Base-by-base conservation (phyloP, 208 protist genomes). In the Acanthamoeba castellanii region DNA sequence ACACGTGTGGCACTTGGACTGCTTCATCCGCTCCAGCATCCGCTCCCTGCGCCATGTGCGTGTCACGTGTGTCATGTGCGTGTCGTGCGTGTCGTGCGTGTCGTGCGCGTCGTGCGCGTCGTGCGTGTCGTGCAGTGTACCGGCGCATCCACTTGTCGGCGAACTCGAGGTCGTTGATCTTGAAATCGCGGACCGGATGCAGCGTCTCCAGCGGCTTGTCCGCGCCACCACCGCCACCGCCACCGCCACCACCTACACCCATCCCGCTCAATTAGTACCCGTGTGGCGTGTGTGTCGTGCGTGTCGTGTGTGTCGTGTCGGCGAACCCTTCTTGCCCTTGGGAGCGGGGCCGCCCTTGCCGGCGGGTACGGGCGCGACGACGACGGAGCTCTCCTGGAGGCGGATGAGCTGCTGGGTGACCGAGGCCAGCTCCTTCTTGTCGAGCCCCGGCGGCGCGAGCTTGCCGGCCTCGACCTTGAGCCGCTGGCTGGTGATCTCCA, bases 91-190 rank as follows among this genome's bases (percentile, higher is more conserved):
- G n/a, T n/a, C n/a, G n/a, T n/a, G n/a, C n/a, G n/a, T n/a, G n/a
- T n/a, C n/a, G n/a, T n/a, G n/a, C n/a, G n/a, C n/a, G n/a, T n/a
- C n/a, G n/a, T n/a, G n/a, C n/a, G n/a, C n/a, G n/a, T n/a, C n/a
- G n/a, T n/a, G n/a, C n/a, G n/a, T n/a, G n/a, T n/a, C n/a, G n/a
- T n/a, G n/a, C n/a, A n/a, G n/a, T n/a, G 72, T 81, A 81, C 72
- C 72, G 72, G 20, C 66, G 34, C 30, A 57, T 47, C 50, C 94
- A 96, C 4, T 92, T 59, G 14, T 97, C 94, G 32, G 91, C 92
- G 89, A 98, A 96, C 18, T 97, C 94, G 1, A 97, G 25, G 72
- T 96, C 95, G 37, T 97, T 96, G 14, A 97, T 92, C 57, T 97
- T 97, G 25, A 97, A 76, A 59, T 97, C 94, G 16, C 61, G 61